These are phyloP conservation scores for Somion occarium DNA, from an alignment of 1,284 basidiomycete species.

Conservation along the genomic window DNA sequence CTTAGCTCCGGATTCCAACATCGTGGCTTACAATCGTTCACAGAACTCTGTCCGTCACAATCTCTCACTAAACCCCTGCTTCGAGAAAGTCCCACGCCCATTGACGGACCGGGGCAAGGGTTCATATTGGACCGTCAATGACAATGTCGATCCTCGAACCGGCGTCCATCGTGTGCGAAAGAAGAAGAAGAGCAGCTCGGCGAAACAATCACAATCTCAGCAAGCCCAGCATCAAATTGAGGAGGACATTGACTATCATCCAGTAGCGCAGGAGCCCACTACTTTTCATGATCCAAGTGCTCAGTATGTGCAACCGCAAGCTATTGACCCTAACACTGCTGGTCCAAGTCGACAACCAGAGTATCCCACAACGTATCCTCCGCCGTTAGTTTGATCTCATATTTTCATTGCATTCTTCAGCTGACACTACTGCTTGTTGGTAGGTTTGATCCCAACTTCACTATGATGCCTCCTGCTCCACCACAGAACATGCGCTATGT, in stretches of 20 bases:
- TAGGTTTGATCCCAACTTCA: slow-evolving; percentile 66
- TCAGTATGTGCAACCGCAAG: slow-evolving; percentile 49
- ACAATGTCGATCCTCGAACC: slow-evolving; percentile 80
- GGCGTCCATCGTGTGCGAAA: slow-evolving; percentile 81
- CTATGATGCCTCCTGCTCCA: slow-evolving; percentile 47
- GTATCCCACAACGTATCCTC: slow-evolving; percentile 54
- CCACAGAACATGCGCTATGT: slow-evolving; percentile 56
- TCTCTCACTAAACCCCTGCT: slow-evolving; percentile 89
- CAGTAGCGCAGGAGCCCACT: slow-evolving; percentile 29
- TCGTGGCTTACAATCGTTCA: neutral
- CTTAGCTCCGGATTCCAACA: no score
- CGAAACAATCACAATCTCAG: slow-evolving; percentile 37
- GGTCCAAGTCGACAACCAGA: slow-evolving; percentile 47
- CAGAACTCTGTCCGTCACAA: slow-evolving; percentile 95
- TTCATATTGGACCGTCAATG: slow-evolving; percentile 85
- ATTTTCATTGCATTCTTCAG: neutral
- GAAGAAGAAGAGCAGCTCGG: slow-evolving; percentile 62
- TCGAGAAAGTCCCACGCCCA: slow-evolving; percentile 86
- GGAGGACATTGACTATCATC: slow-evolving; percentile 54
- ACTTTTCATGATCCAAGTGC: slow-evolving; percentile 48
- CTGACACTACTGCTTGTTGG: neutral
- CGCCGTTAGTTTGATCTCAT: slow-evolving; percentile 36
- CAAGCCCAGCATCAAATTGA: slow-evolving; percentile 15
- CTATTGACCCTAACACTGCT: slow-evolving; percentile 52
- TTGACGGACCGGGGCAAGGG: slow-evolving; percentile 85